Evolutionary conservation across 2,329 filamentous ascomycete genomes (phyloP), one percentile per base, ranked within the genome.

Genomic region (Penicillium sp.): DNA sequence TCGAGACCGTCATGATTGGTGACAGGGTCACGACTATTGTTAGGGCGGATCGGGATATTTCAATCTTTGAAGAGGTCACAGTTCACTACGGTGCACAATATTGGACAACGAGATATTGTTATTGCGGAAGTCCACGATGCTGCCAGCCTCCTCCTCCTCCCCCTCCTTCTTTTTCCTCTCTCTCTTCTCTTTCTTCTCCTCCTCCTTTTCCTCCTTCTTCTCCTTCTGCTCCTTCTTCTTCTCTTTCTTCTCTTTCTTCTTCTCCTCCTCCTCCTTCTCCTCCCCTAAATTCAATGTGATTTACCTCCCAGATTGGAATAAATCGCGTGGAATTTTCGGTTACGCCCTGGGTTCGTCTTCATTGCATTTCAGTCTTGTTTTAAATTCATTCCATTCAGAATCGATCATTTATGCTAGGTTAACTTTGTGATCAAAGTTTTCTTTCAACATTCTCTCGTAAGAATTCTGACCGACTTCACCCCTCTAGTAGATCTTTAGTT

Each of bases 41-140:
- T 14, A 51, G 64, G 52, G 69, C 66, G 11, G 7, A 22, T 6
- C 62, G 67, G 11, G 65, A 75, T 55, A 76, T 77, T 14, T 30
- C 49, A 2, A 61, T 70, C 0, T 76, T 73, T 40, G 73, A 77
- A 43, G 73, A 76, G 53, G 48, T 77, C n/a, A 75, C 73, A 2
- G 40, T 76, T 2, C 38, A 72, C 42, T 78, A 78, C 62, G 75
- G 75, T 11, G 3, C 16, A 0, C 38, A 19, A 0, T 77, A 76
- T 58, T 76, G 73, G 74, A 5, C 3, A 3, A 2, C 3, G 25
- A 33, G 38, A 28, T 22, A 30, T 43, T 54, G 52, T 22, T 5
- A 7, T 10, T 54, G 52, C 22, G 38, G 52, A 14, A 54, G 52
- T 25, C 3, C 13, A 2, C 22, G 16, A 14, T 54, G 52, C 28